Evolutionary conservation across 2,329 filamentous ascomycete species (phyloP), one percentile per base, ranked within the genome.

Genomic region (Fusarium palustre): DNA sequence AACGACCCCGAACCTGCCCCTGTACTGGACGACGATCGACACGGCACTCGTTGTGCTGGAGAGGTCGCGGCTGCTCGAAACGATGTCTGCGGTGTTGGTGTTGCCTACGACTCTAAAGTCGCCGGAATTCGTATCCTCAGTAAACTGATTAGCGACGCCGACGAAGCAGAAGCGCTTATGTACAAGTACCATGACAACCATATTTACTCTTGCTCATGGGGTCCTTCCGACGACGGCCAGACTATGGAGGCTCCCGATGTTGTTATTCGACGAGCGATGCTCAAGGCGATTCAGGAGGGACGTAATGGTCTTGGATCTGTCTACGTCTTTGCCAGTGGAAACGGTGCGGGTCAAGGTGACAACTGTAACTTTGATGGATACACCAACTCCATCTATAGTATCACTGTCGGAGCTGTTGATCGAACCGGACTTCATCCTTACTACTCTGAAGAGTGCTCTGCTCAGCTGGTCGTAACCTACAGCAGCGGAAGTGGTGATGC

Each of bases 341-440:
- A 99, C 76, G 96, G 96, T 60, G 97, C 95, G 12, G 84, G 85
- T 5, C 88, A 84, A 69, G 94, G 92, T 47, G 96, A 99, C 79
- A 98, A 99, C 81, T 99, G 96, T 86, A 99, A 99, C 79, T 99
- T 99, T 78, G 96, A 99, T 77, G 96, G 96, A 39, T 99, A 99
- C 81, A 99, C 96, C 63, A 99, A 99, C 83, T 97, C 94, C 77
- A 99, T 99, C 74, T 99, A 98, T 85, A 97, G 94, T 78, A 96
- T 99, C 74, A 97, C 94, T 0, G 94, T 99, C 20, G 96, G 96
- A 38, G 95, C 95, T 34, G 91, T 99, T 66, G 94, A 97, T 78
- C 87, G 93, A 62, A 89, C 91, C 71, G 94, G 95, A 39, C 81
- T 87, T n/a, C 95, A 98, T 76, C 94, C 96, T 0, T 96, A 95